phyloP scores from a whole-genome alignment of 1,284 basidiomycete species.

The Cryptococcus sp. region DNA sequence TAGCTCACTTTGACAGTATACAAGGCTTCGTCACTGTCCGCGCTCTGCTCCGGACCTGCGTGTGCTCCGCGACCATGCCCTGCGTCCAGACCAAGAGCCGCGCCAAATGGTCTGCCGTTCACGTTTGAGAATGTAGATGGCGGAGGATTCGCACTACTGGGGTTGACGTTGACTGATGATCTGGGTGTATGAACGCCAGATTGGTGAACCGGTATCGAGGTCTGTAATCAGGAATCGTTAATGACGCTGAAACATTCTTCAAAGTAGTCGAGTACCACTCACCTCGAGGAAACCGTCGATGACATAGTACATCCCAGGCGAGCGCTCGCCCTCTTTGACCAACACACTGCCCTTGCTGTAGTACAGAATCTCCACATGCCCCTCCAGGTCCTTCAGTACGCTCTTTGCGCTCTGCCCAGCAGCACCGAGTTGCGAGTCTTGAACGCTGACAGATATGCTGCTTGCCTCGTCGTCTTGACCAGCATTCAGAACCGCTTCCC shows the following conservation, averaged over 20 bases:
- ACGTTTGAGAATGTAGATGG: slow-evolving; percentile 18
- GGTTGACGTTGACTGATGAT: slow-evolving; percentile 12
- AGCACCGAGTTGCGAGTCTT: slow-evolving; percentile 52
- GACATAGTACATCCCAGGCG: slow-evolving; percentile 87
- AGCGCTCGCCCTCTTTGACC: slow-evolving; percentile 81
- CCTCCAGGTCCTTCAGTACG: slow-evolving; percentile 71
- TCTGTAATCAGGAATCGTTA: slow-evolving; percentile 13
- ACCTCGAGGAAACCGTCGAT: slow-evolving; percentile 98
- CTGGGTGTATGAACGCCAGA: slow-evolving; percentile 18
- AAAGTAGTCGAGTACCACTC: slow-evolving; percentile 11
- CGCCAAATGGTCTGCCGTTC: slow-evolving; percentile 36
- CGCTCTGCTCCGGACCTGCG: not conserved
- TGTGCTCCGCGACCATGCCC: slow-evolving; percentile 9
- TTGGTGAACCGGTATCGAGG: slow-evolving; percentile 23
- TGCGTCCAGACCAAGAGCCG: slow-evolving; percentile 36
- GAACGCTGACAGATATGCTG: slow-evolving; percentile 59
- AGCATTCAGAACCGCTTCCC: slow-evolving; percentile 61
- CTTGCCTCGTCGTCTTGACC: slow-evolving; percentile 70
- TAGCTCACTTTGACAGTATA: slow-evolving; percentile 75
- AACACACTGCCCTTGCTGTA: slow-evolving; percentile 84
- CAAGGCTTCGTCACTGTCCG: slow-evolving; percentile 59
- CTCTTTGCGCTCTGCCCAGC: slow-evolving; percentile 26
- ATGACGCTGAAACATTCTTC: not conserved
- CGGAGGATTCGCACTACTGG: slow-evolving; percentile 9
- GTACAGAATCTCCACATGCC: slow-evolving; percentile 93